These are phyloP conservation scores for Ogataea haglerorum DNA, from an alignment of 805 yeast species.

Conservation along the genomic window DNA sequence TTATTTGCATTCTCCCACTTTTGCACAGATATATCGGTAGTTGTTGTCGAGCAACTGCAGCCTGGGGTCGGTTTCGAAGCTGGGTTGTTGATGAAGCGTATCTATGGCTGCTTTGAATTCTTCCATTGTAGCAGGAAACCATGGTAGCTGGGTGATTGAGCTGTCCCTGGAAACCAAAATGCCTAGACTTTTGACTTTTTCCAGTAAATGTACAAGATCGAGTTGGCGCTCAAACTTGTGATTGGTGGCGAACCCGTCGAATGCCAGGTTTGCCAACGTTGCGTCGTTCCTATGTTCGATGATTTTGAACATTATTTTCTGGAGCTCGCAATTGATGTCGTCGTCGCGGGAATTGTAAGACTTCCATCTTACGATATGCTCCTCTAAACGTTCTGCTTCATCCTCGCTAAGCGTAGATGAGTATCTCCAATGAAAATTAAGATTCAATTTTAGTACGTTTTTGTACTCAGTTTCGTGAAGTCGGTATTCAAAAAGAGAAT, in stretches of 20 bases:
- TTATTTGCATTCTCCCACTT: constrained; percentile 5
- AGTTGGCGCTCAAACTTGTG: constrained; percentile 7
- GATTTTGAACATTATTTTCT: constrained; percentile 4
- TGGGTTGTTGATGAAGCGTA: constrained; percentile 6
- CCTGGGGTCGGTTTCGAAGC: constrained; percentile 4
- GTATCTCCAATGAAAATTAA: constrained; percentile 2
- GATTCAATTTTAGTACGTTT: background rate
- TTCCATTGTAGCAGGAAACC: constrained; percentile 13
- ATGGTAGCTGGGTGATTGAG: constrained; percentile 4
- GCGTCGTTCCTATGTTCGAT: constrained; percentile 2
- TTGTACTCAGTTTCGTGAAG: background rate
- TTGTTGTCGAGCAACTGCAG: constrained; percentile 17
- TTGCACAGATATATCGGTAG: constrained; percentile 18
- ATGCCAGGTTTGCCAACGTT: constrained; percentile 5
- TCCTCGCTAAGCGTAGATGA: background rate
- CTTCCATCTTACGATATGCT: background rate
- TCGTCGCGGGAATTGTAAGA: background rate
- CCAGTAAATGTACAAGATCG: constrained; percentile 17
- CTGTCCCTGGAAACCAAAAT: constrained; percentile 9
- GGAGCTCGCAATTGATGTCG: constrained; percentile 4
- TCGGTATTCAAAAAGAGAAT: background rate
- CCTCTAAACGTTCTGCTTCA: background rate
- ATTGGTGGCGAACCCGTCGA: constrained; percentile 1
- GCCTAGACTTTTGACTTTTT: constrained; percentile 20
- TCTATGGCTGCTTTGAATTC: constrained; percentile 9